A percentile compares a stretch with the other conserved stretches of the same genome.
Conservation (phyloP, 1,139 yeast species). For the Geotrichum histeridarum region DNA sequence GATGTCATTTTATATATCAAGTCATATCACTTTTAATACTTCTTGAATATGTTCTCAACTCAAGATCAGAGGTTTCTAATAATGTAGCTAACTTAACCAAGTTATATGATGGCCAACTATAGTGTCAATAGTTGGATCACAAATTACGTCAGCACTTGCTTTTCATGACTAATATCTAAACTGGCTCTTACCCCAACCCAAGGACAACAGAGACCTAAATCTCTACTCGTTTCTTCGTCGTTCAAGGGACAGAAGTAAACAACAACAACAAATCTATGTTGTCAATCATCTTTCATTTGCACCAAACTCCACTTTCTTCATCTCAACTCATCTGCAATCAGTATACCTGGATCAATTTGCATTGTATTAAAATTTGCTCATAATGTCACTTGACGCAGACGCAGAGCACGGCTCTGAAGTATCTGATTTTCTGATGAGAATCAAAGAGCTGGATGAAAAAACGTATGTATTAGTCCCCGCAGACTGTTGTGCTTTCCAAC, state of each 20-base stretch:
- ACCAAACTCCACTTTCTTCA: too few species aligned
- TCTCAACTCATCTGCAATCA: too few species aligned
- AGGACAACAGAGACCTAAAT: not conserved
- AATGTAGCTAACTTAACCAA: too few species aligned
- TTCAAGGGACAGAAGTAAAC: not conserved
- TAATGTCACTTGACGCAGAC: conserved; percentile 9
- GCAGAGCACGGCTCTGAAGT: conserved; percentile 29
- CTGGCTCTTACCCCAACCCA: not conserved
- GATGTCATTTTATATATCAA: too few species aligned
- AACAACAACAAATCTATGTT: not conserved
- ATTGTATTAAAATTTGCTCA: not conserved
- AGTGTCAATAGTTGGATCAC: too few species aligned
- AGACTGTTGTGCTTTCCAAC: not conserved
- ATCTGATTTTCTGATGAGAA: conserved; percentile 35
- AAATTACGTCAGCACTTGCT: too few species aligned
- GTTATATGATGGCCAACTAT: too few species aligned
- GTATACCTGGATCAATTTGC: too few species aligned
- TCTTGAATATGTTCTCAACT: too few species aligned
- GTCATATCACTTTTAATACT: too few species aligned
- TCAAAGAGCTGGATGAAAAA: conserved; percentile 37
- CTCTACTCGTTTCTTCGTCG: not conserved
- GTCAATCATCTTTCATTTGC: not conserved
- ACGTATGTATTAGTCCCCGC: conserved; percentile 25
- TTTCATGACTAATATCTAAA: too few species aligned
- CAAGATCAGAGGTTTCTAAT: too few species aligned